These are phyloP conservation scores for Protomyces lactucae-debilis DNA, from an alignment of 1,139 yeast genomes.

Conservation along the genomic window DNA sequence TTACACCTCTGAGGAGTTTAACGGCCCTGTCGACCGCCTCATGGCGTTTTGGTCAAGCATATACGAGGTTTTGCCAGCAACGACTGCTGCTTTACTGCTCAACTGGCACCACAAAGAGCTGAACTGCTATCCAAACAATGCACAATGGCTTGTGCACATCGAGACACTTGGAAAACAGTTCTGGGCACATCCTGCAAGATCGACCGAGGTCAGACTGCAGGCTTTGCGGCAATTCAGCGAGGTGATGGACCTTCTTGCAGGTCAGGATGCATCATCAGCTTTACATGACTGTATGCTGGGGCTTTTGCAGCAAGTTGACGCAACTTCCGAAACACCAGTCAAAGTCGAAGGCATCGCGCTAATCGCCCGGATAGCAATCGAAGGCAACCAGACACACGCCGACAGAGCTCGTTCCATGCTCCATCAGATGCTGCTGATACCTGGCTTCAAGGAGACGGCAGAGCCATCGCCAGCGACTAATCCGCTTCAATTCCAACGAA, in stretches of 20 bases:
- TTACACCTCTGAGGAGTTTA: slow-evolving; percentile 35
- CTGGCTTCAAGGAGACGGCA: slow-evolving; percentile 1
- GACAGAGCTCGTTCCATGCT: neutral
- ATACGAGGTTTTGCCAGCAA: slow-evolving; percentile 42
- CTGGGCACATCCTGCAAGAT: slow-evolving; percentile 41
- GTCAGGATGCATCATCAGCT: slow-evolving; percentile 14
- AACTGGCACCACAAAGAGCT: slow-evolving; percentile 45
- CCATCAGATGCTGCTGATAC: neutral
- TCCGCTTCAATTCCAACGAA: neutral
- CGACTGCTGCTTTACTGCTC: slow-evolving; percentile 45
- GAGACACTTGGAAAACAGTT: slow-evolving; percentile 48
- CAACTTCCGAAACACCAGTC: slow-evolving; percentile 11
- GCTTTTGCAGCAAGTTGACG: slow-evolving; percentile 29
- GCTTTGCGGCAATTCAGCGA: slow-evolving; percentile 47
- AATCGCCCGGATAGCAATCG: slow-evolving; percentile 33
- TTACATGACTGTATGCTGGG: slow-evolving; percentile 26
- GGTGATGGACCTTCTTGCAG: slow-evolving; percentile 43
- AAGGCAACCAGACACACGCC: slow-evolving; percentile 35
- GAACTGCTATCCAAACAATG: slow-evolving; percentile 52
- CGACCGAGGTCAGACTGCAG: slow-evolving; percentile 42
- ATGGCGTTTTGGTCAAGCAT: slow-evolving; percentile 46
- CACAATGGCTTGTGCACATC: slow-evolving; percentile 52
- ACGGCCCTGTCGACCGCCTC: slow-evolving; percentile 48
- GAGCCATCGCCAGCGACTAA: neutral
- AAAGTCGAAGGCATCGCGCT: slow-evolving; percentile 26